These are phyloP conservation scores for Rauvolfia tetraphylla DNA, from an alignment of 257 asterid species.

Conservation along the genomic window DNA sequence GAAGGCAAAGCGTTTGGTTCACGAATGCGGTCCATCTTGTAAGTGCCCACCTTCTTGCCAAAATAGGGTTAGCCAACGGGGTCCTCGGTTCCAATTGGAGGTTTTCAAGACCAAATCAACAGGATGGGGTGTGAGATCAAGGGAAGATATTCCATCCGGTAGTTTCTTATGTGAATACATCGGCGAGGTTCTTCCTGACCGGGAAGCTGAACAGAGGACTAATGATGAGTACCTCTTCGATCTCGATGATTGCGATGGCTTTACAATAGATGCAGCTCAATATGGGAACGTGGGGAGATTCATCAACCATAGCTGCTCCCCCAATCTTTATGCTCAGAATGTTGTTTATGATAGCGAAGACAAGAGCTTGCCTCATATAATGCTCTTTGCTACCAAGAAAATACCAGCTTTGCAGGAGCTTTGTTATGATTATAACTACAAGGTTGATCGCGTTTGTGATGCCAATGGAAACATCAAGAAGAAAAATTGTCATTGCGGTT, in stretches of 20 bases:
- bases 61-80: conserved; percentile 50
- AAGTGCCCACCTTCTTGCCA: conserved; percentile 50
- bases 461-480: conserved; percentile 26
- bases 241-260: conserved; percentile 14
- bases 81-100: conserved; percentile 36
- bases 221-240: conserved; percentile 17
- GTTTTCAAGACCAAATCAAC: conserved; percentile 35
- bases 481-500: conserved; percentile 31
- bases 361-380: conserved; percentile 38
- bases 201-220: conserved; percentile 25
- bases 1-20: conserved; percentile 22
- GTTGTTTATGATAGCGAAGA: conserved; percentile 42
- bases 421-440: conserved; percentile 31
- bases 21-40: conserved; percentile 56
- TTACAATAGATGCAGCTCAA: conserved; percentile 34
- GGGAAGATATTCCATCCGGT: conserved; percentile 30
- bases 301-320: conserved; percentile 38
- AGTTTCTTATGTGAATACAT: conserved; percentile 54
- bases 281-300: conserved; percentile 58
- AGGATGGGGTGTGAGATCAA: conserved; percentile 57
- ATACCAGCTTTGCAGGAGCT: conserved; percentile 48
- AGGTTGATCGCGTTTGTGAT: conserved; percentile 23
- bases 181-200: conserved; percentile 32
- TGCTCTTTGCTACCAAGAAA: conserved; percentile 46
- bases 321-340: conserved; percentile 39